Evolutionary conservation across 192 early-diverging fungal genomes (phyloP).

Genomic region (Phycomyces blakesleeanus): DNA sequence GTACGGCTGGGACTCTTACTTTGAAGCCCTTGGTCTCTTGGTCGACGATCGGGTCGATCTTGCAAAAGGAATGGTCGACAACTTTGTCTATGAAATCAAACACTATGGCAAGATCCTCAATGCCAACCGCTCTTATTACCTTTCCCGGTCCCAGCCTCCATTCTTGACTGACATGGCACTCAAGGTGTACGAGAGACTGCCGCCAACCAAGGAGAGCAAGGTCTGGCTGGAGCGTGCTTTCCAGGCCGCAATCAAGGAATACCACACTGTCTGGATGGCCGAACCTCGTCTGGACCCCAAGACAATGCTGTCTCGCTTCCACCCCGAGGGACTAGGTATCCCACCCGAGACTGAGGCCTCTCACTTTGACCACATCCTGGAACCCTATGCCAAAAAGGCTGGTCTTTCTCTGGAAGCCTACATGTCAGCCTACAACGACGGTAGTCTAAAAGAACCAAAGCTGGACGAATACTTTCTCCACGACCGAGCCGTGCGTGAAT

Average conservation of each 20-base stretch:
- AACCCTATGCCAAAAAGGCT: conserved; percentile 72
- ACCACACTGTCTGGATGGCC: conserved; percentile 88
- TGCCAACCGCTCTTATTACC: conserved; percentile 94
- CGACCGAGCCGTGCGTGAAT: conserved; percentile 93
- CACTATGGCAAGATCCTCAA: conserved; percentile 99
- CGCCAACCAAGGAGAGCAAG: conserved; percentile 49
- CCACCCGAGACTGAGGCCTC: conserved; percentile 95
- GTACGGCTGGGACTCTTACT: conserved; percentile 98
- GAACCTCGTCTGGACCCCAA: conserved; percentile 67
- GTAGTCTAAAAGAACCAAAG: conserved; percentile 70
- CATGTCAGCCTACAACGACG: conserved; percentile 64
- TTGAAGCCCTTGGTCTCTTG: conserved; percentile 87
- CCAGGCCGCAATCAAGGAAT: conserved; percentile 84
- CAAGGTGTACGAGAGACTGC: conserved; percentile 66
- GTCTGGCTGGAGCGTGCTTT: conserved; percentile 70
- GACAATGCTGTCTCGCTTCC: conserved; percentile 79
- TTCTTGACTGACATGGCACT: conserved; percentile 95
- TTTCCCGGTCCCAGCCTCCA: conserved; percentile 94
- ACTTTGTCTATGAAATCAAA: conserved; percentile 94
- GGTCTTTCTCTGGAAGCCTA: conserved; percentile 69
- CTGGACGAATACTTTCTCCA: conserved; percentile 95
- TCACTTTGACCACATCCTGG: conserved; percentile 82
- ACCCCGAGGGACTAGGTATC: conserved; percentile 89
- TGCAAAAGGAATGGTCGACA: conserved; percentile 92
- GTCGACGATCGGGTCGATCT: conserved; percentile 83